Conservation (phyloP, 1,139 yeast species). For the Meyerozyma smithsonii region DNA sequence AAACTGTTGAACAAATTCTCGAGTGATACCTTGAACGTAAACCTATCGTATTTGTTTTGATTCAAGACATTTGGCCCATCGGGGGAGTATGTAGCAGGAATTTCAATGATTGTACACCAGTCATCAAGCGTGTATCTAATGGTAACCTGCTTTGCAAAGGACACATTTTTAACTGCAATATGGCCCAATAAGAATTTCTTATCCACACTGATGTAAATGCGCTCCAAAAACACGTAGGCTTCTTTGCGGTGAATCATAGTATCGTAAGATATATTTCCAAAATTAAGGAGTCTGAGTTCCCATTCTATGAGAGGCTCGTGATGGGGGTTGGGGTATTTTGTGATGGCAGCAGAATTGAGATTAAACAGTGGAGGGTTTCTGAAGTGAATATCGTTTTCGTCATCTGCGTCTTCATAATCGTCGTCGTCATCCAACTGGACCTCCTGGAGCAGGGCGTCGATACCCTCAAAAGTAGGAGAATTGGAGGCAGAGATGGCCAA, state of each 20-base stretch:
- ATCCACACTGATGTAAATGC: slow-evolving; percentile 55
- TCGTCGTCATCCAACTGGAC: slow-evolving; percentile 16
- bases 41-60: slow-evolving; percentile 51
- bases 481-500: slow-evolving; percentile 65
- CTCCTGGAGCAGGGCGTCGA: slow-evolving; percentile 14
- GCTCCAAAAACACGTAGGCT: slow-evolving; percentile 58
- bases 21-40: slow-evolving; percentile 50
- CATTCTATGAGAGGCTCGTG: slow-evolving; percentile 31
- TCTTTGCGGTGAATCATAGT: slow-evolving; percentile 29
- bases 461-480: slow-evolving; percentile 46
- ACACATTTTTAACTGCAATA: slow-evolving; percentile 65
- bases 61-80: slow-evolving; percentile 53
- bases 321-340: slow-evolving; percentile 22
- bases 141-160: slow-evolving; percentile 58
- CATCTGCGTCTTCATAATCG: slow-evolving; percentile 24
- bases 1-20: slow-evolving; percentile 32
- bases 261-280: slow-evolving; percentile 36
- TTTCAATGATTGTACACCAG: slow-evolving; percentile 71
- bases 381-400: slow-evolving; percentile 6
- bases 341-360: slow-evolving; percentile 10
- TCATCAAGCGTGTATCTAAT: slow-evolving; percentile 64
- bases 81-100: slow-evolving; percentile 58
- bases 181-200: slow-evolving; percentile 61
- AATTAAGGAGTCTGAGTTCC: slow-evolving; percentile 48
- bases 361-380: slow-evolving; percentile 6